Percentiles rank a stretch among this genome's conserved stretches.
These are phyloP conservation scores for Acorus gramineus DNA, from an alignment of 106 monocot species.

Conservation along the genomic window DNA sequence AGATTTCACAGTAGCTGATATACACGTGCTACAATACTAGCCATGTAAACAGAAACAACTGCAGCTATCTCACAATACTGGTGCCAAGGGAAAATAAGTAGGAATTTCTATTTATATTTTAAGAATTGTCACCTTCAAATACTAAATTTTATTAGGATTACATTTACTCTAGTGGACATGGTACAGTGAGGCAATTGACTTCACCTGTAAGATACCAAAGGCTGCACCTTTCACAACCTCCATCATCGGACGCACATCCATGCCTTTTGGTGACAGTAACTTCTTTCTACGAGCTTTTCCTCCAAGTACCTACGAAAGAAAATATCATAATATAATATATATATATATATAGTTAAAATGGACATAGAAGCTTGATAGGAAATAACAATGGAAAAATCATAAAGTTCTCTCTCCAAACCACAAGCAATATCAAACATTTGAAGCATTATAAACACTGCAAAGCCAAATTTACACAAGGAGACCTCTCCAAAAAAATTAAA, in stretches of 20 bases:
- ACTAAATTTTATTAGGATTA: no score
- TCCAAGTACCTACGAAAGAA: conserved; percentile 49
- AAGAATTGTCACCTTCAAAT: no score
- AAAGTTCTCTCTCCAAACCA: no score
- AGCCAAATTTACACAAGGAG: no score
- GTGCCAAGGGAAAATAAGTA: neutral
- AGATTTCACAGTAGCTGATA: neutral
- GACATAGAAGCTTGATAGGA: neutral
- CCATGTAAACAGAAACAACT: neutral
- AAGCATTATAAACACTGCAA: no score
- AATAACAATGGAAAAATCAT: no score
- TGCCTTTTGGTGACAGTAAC: conserved; percentile 82
- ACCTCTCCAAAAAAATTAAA: no score
- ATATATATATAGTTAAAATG: neutral
- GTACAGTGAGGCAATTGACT: neutral
- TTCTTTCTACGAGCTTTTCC: conserved; percentile 85
- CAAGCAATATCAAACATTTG: no score
- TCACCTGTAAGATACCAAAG: conserved; percentile 86
- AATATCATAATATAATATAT: neutral
- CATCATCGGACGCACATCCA: conserved; percentile 99
- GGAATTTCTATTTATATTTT: no score
- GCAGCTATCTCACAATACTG: neutral
- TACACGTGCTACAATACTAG: neutral
- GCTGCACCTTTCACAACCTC: conserved; percentile 87
- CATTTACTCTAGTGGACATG: no score